Evolutionary conservation across 2,329 filamentous ascomycete species (phyloP), one percentile per base, ranked within the genome.

Genomic region (Fusarium nanum): DNA sequence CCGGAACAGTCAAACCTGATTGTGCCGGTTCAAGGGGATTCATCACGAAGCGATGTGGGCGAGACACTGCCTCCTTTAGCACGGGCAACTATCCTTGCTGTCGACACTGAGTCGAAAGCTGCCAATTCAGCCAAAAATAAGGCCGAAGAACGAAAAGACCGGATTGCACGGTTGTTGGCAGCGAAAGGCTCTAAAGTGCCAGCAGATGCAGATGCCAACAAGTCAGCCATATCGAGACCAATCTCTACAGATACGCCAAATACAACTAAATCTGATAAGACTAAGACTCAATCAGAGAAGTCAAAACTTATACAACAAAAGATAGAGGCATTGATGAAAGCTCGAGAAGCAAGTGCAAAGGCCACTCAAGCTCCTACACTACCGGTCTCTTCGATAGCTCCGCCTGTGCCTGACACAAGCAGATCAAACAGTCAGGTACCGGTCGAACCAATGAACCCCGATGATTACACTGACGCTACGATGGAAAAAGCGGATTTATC

Each of bases 131-230:
- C 54, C 5, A 72, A 71, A n/a, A 75, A 79, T 41, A 81, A 78
- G 67, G 83, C 86, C 10, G 84, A 92, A 68, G 89, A 92, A 74
- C 86, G 92, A 23, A 93, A 92, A 72, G 92, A 93, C 70, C 88
- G 92, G 44, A 93, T 95, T 64, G 92, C 92, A 6, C 88, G 91
- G 50, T 85, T 94, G 58, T 84, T 94, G 57, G 92, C 92, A n/a
- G 89, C 88, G 3, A 94, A 92, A 77, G 86, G 86, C 54, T 87
- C 88, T 34, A 92, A 90, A 34, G 45, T 73, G 27, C 66, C 73
- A 27, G 56, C 76, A 30, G 56, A 61, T 2, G 32, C 46, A 20
- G 37, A 44, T 27, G 48, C 69, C 16, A 49, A 60, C 37, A 64
- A 62, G 37, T 16, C 48, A 28, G 10, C 49, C 11, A 37, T 42